phyloP scores from a whole-genome alignment of 306 rosid genomes.

The Quercus suber region DNA sequence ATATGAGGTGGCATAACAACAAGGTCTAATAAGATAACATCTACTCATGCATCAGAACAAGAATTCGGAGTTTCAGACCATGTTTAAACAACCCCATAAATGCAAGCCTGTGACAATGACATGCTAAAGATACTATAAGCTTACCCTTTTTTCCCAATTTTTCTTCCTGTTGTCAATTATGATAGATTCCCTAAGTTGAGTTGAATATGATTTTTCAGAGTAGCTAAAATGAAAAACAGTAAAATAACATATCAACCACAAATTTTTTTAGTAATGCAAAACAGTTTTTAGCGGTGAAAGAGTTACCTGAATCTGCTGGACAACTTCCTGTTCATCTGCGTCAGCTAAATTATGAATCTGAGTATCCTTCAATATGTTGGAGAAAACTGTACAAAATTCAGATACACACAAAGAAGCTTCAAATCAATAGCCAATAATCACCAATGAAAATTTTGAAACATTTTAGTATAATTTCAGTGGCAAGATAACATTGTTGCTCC shows the following conservation, averaged over 20 bases:
- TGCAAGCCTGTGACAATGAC: neutral
- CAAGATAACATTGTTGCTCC: neutral
- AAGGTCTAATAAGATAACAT: neutral
- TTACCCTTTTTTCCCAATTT: too few species aligned
- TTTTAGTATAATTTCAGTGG: conserved; percentile 15
- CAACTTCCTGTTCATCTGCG: conserved; percentile 93
- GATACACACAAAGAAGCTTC: conserved; percentile 44
- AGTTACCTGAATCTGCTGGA: conserved; percentile 90
- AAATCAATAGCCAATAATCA: conserved; percentile 28
- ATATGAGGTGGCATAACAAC: conserved; percentile 3
- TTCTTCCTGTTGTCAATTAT: too few species aligned
- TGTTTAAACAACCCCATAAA: neutral
- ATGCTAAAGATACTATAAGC: conserved; percentile 3
- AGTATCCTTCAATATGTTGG: conserved; percentile 93
- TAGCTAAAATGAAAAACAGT: too few species aligned
- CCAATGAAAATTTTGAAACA: conserved; percentile 12
- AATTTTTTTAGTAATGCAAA: neutral
- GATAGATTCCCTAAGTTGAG: too few species aligned
- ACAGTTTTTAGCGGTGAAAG: neutral
- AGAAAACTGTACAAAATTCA: conserved; percentile 75
- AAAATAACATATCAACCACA: too few species aligned
- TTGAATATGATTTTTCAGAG: too few species aligned
- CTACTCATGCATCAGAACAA: neutral
- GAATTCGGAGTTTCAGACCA: neutral
- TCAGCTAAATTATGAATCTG: conserved; percentile 89